These are phyloP conservation scores for Suillus luteus DNA, from an alignment of 768 basidiomycete species.

Conservation along the genomic window DNA sequence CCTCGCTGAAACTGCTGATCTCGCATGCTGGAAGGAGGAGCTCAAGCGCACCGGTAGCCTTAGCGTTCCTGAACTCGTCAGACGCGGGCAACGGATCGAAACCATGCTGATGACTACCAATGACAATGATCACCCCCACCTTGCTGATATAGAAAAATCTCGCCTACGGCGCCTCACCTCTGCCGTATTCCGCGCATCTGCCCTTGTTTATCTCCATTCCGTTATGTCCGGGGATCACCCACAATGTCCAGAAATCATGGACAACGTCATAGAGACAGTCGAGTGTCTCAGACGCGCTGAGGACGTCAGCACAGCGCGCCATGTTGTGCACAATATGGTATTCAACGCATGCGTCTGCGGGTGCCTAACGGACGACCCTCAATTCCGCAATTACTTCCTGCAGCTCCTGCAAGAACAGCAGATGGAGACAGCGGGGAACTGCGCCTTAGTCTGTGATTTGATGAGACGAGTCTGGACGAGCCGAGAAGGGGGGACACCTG, in stretches of 20 bases:
- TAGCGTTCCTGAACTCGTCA: constrained; percentile 62
- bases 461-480: constrained; percentile 61
- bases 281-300: constrained; percentile 42
- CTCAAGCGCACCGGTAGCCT: constrained; percentile 45
- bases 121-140: constrained; percentile 4
- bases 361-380: constrained; percentile 56
- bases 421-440: constrained; percentile 63
- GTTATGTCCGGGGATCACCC: constrained; percentile 78
- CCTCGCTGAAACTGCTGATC: constrained; percentile 68
- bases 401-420: constrained; percentile 52
- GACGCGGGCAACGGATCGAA: constrained; percentile 55
- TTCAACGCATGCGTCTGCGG: constrained; percentile 78
- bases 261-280: constrained; percentile 56
- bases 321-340: constrained; percentile 76
- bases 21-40: constrained; percentile 65
- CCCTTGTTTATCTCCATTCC: constrained; percentile 73
- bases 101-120: constrained; percentile 25
- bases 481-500: constrained; percentile 39
- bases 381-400: constrained; percentile 45
- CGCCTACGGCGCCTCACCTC: constrained; percentile 48
- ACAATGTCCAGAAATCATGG: constrained; percentile 59
- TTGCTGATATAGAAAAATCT: constrained; percentile 13
- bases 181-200: constrained; percentile 72
- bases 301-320: constrained; percentile 42
- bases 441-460: constrained; percentile 51